Conservation (phyloP, 768 basidiomycete species). For the Boletus pseudo-olivaceus region DNA sequence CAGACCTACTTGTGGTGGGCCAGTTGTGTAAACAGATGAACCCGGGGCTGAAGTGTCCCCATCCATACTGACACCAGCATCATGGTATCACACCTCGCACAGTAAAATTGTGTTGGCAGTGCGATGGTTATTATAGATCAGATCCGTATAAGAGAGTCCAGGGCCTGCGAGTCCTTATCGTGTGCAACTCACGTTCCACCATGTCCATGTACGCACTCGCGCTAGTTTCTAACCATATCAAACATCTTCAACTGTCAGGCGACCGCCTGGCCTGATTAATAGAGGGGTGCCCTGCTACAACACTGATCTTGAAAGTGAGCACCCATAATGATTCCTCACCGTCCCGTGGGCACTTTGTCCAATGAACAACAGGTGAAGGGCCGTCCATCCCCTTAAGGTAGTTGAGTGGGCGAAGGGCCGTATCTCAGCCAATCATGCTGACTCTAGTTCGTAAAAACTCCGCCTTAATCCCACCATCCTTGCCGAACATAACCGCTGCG, state of each 20-base stretch:
- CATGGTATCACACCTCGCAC: no score
- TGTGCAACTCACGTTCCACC: neutral
- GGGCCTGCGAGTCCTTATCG: neutral
- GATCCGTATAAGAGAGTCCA: neutral
- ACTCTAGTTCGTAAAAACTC: slow-evolving; percentile 15
- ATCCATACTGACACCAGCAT: no score
- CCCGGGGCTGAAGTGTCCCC: no score
- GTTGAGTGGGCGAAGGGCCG: neutral
- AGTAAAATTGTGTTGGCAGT: neutral
- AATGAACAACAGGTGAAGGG: neutral
- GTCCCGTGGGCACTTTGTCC: no score
- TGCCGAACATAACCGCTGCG: slow-evolving; percentile 3
- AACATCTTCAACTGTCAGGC: neutral
- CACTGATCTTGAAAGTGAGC: neutral
- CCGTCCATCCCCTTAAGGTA: neutral
- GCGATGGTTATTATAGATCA: neutral
- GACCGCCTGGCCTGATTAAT: neutral
- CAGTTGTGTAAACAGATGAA: no score
- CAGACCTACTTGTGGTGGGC: no score
- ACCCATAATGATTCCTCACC: neutral
- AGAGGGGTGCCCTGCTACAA: neutral
- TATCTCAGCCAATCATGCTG: neutral
- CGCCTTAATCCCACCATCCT: slow-evolving; percentile 18
- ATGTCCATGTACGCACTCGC: neutral
- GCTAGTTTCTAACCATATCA: neutral